Conservation (phyloP, 352 stramenopile genomes). For the Phytophthora nicotianae region DNA sequence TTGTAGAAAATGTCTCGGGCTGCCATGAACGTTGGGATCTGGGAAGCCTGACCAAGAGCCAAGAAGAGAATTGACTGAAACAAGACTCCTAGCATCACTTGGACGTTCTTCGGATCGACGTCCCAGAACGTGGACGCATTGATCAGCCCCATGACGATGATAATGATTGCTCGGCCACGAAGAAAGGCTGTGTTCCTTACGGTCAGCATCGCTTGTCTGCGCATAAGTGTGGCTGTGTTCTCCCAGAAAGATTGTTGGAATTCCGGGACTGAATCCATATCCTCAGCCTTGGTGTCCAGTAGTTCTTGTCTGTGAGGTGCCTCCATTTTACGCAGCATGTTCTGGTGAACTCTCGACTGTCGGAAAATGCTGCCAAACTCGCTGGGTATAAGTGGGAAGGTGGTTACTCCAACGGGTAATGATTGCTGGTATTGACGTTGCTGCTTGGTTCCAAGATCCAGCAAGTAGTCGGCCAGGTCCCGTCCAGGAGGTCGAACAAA, state of each 20-base stretch:
- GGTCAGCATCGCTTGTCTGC: constrained; percentile 60
- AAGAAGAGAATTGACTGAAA: constrained; percentile 82
- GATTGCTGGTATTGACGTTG: constrained; percentile 14
- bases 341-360: constrained; percentile 24
- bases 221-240: constrained; percentile 29
- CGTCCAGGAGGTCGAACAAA: constrained; percentile 48
- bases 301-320: constrained; percentile 16
- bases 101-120: constrained; percentile 33
- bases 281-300: constrained; percentile 13
- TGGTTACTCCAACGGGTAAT: constrained; percentile 28
- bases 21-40: constrained; percentile 73
- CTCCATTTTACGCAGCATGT: constrained; percentile 28
- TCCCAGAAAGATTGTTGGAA: constrained; percentile 43
- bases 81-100: constrained; percentile 67
- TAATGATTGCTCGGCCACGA: constrained; percentile 33
- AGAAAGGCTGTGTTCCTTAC: constrained; percentile 42
- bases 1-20: constrained; percentile 77
- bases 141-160: constrained; percentile 39
- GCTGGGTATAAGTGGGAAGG: constrained; percentile 22
- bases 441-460: constrained; percentile 44
- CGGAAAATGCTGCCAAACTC: constrained; percentile 37
- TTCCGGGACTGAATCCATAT: constrained; percentile 33
- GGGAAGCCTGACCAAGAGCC: constrained; percentile 63
- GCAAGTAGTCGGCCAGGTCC: constrained; percentile 46
- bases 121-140: constrained; percentile 48